phyloP scores from a whole-genome alignment of 176 grass and related monocot genomes.

The Triticum dicoccoides region DNA sequence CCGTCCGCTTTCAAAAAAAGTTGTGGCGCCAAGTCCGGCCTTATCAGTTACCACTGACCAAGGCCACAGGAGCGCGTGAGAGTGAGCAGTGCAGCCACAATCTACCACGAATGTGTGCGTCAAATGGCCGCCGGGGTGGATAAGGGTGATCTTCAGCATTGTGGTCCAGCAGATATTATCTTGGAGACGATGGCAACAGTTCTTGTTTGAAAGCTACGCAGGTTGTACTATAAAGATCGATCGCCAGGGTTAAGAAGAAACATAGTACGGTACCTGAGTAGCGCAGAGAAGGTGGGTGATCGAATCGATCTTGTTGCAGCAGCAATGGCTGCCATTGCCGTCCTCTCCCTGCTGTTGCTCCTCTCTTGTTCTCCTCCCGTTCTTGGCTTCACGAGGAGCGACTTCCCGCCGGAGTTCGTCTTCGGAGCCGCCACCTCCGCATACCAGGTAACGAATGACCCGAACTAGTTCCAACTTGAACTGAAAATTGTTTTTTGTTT shows the following conservation, averaged over 20 bases:
- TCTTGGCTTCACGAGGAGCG: background rate
- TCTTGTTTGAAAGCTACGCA: background rate
- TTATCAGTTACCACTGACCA: background rate
- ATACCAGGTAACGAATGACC: background rate
- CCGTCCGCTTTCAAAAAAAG: background rate
- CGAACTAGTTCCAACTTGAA: background rate
- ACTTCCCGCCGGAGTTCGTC: constrained; percentile 7
- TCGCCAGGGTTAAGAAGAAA: background rate
- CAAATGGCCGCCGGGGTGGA: background rate
- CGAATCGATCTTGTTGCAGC: background rate
- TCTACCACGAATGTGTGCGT: background rate
- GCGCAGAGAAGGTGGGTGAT: background rate
- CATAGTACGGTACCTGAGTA: background rate
- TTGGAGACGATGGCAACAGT: background rate
- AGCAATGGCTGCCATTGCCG: background rate
- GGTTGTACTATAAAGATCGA: background rate
- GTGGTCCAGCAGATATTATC: background rate
- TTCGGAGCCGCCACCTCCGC: constrained; percentile 17
- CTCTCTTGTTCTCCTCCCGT: background rate
- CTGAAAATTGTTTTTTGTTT: background rate
- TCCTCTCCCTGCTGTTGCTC: background rate
- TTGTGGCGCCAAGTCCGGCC: background rate
- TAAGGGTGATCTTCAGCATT: background rate
- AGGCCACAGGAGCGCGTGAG: background rate
- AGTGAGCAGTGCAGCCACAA: background rate